A percentile compares a stretch with the other conserved stretches of the same genome.
Conservation (phyloP, 208 protist genomes). For the Trypanosoma brucei region DNA sequence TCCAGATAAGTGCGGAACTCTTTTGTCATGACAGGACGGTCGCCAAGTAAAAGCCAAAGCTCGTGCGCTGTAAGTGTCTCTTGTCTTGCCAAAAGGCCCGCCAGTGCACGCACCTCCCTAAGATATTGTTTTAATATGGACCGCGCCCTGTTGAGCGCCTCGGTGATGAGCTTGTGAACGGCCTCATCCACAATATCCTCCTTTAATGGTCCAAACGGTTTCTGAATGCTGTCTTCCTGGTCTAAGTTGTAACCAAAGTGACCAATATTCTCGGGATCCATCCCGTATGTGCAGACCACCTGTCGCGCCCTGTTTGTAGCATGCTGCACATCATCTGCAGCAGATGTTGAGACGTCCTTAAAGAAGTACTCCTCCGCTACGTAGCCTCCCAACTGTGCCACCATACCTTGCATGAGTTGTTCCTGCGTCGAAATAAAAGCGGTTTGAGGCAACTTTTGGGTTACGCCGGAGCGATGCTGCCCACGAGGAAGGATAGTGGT, state of each 20-base stretch:
- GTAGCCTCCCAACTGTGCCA: conserved; percentile 87
- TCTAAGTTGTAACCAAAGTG: conserved; percentile 80
- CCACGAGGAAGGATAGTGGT: conserved; percentile 79
- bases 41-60: conserved; percentile 65
- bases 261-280: conserved; percentile 75
- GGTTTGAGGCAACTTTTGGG: conserved; percentile 77
- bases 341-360: conserved; percentile 86
- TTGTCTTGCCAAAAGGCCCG: conserved; percentile 69
- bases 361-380: conserved; percentile 95
- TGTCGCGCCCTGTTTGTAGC: conserved; percentile 84
- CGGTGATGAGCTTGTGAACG: conserved; percentile 72
- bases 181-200: conserved; percentile 91
- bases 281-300: conserved; percentile 84
- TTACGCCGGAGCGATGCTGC: conserved; percentile 65
- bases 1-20: conserved; percentile 78
- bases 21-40: conserved; percentile 65
- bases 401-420: conserved; percentile 52
- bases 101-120: conserved; percentile 56
- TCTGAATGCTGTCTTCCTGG: conserved; percentile 70
- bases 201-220: conserved; percentile 93
- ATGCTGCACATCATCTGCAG: conserved; percentile 80
- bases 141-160: conserved; percentile 61
- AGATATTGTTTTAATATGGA: conserved; percentile 54
- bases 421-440: conserved; percentile 78
- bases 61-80: conserved; percentile 84